Percentiles rank a stretch among this genome's conserved stretches.
Conservation (phyloP, 75 land plant genomes). For the Sequoia sempervirens region DNA sequence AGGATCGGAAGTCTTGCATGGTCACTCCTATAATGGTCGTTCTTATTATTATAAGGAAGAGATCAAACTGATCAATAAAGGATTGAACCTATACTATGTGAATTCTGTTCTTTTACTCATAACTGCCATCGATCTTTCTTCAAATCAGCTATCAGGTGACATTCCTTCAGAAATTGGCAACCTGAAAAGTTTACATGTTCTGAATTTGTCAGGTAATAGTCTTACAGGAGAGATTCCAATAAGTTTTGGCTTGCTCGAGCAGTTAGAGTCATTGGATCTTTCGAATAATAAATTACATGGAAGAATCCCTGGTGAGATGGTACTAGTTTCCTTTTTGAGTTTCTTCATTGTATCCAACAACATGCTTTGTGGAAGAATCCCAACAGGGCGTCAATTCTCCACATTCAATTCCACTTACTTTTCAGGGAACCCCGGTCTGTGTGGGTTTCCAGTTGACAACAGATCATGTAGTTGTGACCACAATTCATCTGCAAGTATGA, state of each 20-base stretch:
- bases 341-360: conserved; percentile 10
- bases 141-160: conserved; percentile 5
- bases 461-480: not conserved
- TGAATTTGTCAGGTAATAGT: conserved; percentile 6
- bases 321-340: not conserved
- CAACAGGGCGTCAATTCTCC: not conserved
- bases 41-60: not conserved
- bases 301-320: not conserved
- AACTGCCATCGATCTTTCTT: conserved; percentile 1
- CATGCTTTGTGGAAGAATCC: conserved; percentile 6
- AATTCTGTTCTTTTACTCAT: not conserved
- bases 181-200: not conserved
- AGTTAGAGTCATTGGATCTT: conserved; percentile 6
- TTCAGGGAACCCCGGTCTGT: not conserved
- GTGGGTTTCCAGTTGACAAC: not conserved
- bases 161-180: conserved; percentile 11
- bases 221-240: conserved; percentile 7
- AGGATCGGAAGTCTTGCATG: not conserved
- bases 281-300: conserved; percentile 9
- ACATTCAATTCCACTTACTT: not conserved
- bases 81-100: not conserved
- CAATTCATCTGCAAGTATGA: not conserved
- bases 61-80: not conserved
- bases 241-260: not conserved
- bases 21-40: not conserved